Base-by-base conservation (phyloP, 371 early-diverging fungal genomes). In the Mortierella sp. region DNA sequence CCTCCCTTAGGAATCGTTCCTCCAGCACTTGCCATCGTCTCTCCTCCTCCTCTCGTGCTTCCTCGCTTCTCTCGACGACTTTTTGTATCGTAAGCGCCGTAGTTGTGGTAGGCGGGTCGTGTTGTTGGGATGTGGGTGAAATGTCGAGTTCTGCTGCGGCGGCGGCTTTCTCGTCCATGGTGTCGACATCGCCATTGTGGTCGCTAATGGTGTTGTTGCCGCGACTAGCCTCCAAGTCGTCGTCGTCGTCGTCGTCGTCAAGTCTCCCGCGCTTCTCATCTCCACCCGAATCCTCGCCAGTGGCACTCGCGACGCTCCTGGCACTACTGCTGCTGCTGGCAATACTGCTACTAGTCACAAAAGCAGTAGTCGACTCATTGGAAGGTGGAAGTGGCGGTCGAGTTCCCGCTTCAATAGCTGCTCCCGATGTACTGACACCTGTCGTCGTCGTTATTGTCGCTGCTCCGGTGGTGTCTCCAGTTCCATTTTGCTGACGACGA, bases 1-100 rank as follows among this genome's bases (percentile, higher is more conserved):
- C 78, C 72, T 86, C 86, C 6, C 86, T 75, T 5, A 76, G 65
- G 49, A 75, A 65, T 1, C 71, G 76, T 49, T 81, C 79, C 48
- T 27, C 16, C 24, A 76, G 74, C 7, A 74, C n/a, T 18, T 58
- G 63, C 71, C 76, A 65, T 70, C 56, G 60, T 29, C 11, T 12
- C 6, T 48, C 55, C 5, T 68, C 72, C 35, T 63, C 75, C 44
- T 44, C 60, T 1, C n/a, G 29, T 14, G 70, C n/a, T 55, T 29
- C 74, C 14, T 16, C 5, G 41, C 21, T 54, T 10, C 35, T 55
- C 18, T 41, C 21, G 16, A 27, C 12, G 27, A 10, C n/a, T 24
- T 29, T 18, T 16, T 76, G 70, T 4, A 5, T 3, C 14, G 2
- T 4, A 49, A 18, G 49, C 6, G 35, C 4, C 4, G 29, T 21